A percentile compares a stretch with the other conserved stretches of the same genome.
These are phyloP conservation scores for Pleodorina starrii DNA, from an alignment of 139 green algal species.

Conservation along the genomic window DNA sequence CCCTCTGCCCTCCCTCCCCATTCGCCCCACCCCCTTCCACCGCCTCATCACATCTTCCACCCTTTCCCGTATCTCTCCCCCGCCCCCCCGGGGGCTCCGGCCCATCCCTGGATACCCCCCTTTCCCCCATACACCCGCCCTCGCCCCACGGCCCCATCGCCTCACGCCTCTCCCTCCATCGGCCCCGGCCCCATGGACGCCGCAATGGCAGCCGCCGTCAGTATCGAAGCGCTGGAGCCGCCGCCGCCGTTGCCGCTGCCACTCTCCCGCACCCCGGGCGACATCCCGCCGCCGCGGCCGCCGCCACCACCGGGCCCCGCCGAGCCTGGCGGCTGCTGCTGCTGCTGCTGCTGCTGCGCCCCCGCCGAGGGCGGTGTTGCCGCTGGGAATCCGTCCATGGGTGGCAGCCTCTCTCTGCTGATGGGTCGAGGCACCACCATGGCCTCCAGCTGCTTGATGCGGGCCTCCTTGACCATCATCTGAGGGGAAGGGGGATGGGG, in stretches of 20 bases:
- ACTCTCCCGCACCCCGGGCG: not conserved
- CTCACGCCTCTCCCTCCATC: not conserved
- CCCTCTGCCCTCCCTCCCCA: too few species aligned
- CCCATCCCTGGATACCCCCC: not conserved
- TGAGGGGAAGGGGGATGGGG: not conserved
- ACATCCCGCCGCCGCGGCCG: not conserved
- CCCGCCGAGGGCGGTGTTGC: too few species aligned
- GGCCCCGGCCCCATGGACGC: conserved; percentile 20
- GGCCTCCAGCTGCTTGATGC: conserved; percentile 65
- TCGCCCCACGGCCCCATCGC: too few species aligned
- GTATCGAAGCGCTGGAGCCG: not conserved
- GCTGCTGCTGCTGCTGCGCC: too few species aligned
- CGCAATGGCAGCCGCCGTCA: conserved; percentile 14
- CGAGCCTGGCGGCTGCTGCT: not conserved
- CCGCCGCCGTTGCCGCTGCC: not conserved
- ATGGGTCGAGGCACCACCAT: conserved; percentile 61
- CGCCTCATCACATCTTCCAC: too few species aligned
- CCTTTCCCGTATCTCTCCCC: too few species aligned
- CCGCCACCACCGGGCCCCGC: not conserved
- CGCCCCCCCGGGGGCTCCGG: too few species aligned
- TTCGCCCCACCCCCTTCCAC: too few species aligned
- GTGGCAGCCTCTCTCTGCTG: conserved; percentile 56
- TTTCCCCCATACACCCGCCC: not conserved
- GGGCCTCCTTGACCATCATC: conserved; percentile 54
- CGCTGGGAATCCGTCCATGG: conserved; percentile 47